Conservation (phyloP, 345 rosid species). For the Bruguiera sexangula region DNA sequence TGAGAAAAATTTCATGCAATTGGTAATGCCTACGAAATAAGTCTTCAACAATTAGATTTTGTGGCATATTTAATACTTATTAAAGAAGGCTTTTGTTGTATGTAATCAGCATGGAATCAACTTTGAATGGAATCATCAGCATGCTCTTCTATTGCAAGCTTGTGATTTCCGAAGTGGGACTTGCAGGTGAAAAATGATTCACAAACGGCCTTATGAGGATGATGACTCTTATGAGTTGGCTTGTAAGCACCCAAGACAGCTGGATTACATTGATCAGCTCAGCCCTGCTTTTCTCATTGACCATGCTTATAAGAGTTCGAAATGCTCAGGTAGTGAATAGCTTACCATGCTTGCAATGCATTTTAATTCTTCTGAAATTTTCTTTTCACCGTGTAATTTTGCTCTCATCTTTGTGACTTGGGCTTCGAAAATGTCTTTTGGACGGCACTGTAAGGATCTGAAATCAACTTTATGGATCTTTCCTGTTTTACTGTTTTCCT, state of each 20-base stretch:
- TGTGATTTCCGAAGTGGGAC: not conserved
- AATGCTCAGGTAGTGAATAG: slow-evolving; percentile 37
- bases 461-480: no score
- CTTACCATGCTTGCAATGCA: not conserved
- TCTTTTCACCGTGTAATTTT: no score
- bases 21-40: not conserved
- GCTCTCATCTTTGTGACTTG: no score
- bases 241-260: slow-evolving; percentile 41
- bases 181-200: slow-evolving; percentile 36
- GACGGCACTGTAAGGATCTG: no score
- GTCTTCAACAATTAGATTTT: no score
- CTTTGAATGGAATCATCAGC: no score
- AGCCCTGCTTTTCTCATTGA: slow-evolving; percentile 17
- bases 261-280: slow-evolving; percentile 28
- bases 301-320: slow-evolving; percentile 5
- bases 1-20: not conserved
- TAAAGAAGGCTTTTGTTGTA: no score
- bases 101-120: no score
- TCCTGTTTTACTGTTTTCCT: no score
- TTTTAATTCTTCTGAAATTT: no score
- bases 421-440: no score
- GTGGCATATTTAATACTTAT: no score
- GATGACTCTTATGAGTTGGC: slow-evolving; percentile 40
- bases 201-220: slow-evolving; percentile 45
- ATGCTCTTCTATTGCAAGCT: not conserved